phyloP scores from a whole-genome alignment of 345 rosid species.

The Turritis glabra region DNA sequence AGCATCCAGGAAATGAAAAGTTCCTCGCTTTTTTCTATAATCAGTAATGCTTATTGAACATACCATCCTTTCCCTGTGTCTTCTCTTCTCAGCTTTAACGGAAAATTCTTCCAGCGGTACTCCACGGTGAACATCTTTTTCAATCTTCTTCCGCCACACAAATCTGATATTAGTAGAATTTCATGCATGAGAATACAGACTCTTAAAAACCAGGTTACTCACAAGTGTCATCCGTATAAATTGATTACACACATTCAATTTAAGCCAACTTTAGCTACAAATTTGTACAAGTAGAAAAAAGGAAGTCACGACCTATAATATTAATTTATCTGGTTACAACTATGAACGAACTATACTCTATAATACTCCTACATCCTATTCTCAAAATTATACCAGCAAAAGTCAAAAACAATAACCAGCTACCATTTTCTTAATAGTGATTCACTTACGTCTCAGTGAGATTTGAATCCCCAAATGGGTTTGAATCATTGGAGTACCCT shows the following conservation, averaged over 20 bases:
- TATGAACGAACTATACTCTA: not conserved
- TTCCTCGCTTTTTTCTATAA: not conserved
- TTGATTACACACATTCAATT: not conserved
- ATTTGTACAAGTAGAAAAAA: not conserved
- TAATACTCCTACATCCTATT: not conserved
- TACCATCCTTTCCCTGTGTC: constrained; percentile 85
- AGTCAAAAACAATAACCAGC: constrained; percentile 11
- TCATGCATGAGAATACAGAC: not conserved
- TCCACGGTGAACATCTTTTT: constrained; percentile 75
- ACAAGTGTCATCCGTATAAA: not conserved
- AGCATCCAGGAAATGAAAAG: not conserved
- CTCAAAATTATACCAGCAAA: not conserved
- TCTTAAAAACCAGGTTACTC: constrained; percentile 8
- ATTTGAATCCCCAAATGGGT: constrained; percentile 95
- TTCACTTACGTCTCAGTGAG: constrained; percentile 76
- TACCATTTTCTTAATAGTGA: not conserved
- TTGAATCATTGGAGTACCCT: constrained; percentile 92
- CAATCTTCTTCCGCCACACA: constrained; percentile 96
- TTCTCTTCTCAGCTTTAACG: constrained; percentile 83
- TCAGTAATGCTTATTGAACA: constrained; percentile 24
- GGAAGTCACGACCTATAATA: not conserved
- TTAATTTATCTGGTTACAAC: not conserved
- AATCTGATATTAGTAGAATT: constrained; percentile 48
- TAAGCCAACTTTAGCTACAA: not conserved
- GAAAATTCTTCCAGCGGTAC: constrained; percentile 67